Evolutionary conservation across 208 protist species (phyloP).

Genomic region (Leishmania braziliensis): DNA sequence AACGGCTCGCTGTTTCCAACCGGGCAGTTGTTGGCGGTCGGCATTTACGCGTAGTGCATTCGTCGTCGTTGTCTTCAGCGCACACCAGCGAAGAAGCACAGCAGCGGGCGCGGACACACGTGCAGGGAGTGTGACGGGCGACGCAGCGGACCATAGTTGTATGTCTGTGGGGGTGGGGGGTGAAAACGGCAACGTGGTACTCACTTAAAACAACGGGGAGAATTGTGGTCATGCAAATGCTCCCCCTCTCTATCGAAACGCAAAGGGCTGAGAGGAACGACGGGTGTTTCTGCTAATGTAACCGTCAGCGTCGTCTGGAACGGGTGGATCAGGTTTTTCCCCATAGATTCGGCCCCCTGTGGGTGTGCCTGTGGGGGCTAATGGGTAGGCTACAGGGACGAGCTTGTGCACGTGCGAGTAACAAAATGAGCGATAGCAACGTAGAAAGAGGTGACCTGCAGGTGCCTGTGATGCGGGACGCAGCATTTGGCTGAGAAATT

Average conservation of each 20-base stretch:
- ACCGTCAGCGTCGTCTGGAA: background rate
- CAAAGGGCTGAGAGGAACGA: background rate
- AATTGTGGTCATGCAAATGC: background rate
- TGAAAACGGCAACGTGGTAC: background rate
- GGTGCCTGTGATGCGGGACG: background rate
- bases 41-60: constrained; percentile 59
- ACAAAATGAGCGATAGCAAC: background rate
- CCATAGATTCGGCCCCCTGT: background rate
- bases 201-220: background rate
- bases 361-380: background rate
- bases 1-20: constrained; percentile 78
- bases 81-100: background rate
- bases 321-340: no score
- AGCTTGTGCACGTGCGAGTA: background rate
- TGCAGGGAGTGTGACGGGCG: background rate
- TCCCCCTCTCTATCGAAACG: background rate
- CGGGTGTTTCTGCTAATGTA: background rate
- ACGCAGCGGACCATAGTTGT: background rate
- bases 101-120: background rate
- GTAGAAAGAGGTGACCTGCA: background rate
- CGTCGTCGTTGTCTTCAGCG: background rate
- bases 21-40: constrained; percentile 68
- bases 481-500: background rate
- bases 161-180: no score
- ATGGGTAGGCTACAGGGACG: background rate